A percentile compares a stretch with the other conserved stretches of the same genome.
These are phyloP conservation scores for Helicocarpus griseus DNA, from an alignment of 2,329 filamentous ascomycete genomes.

Conservation along the genomic window DNA sequence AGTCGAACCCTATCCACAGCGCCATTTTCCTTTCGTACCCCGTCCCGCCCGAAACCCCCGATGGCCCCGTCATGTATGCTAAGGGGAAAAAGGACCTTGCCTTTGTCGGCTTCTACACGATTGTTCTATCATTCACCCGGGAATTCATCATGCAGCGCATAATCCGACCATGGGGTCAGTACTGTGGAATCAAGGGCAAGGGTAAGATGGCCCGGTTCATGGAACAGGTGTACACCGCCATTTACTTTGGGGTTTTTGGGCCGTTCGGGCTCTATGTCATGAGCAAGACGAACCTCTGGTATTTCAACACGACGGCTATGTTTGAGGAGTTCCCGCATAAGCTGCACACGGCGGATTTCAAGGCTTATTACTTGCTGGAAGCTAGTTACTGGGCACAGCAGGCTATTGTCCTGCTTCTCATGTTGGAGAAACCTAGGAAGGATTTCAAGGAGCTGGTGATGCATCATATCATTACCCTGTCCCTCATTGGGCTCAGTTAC, in stretches of 20 bases:
- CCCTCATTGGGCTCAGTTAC: conserved; percentile 78
- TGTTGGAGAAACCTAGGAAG: conserved; percentile 86
- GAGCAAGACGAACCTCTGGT: conserved; percentile 85
- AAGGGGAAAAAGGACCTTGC: conserved; percentile 82
- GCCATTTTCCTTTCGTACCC: conserved; percentile 89
- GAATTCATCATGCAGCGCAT: conserved; percentile 94
- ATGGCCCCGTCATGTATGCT: conserved; percentile 60
- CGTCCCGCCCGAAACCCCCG: conserved; percentile 46
- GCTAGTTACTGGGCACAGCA: conserved; percentile 95
- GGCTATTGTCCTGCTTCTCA: conserved; percentile 74
- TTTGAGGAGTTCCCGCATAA: conserved; percentile 80
- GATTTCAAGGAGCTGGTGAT: conserved; percentile 89
- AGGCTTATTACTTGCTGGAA: conserved; percentile 93
- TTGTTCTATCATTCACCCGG: conserved; percentile 84
- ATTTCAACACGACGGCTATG: conserved; percentile 86
- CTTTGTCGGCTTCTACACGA: conserved; percentile 79
- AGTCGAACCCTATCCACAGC: conserved; percentile 66
- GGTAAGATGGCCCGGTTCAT: conserved; percentile 85
- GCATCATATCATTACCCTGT: conserved; percentile 82
- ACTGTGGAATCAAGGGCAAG: conserved; percentile 58
- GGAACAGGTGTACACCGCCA: conserved; percentile 89
- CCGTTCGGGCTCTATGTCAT: conserved; percentile 85
- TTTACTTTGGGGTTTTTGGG: conserved; percentile 78
- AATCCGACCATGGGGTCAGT: conserved; percentile 64
- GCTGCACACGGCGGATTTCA: conserved; percentile 70